These are phyloP conservation scores for Penicillium canariense DNA, from an alignment of 495 filamentous ascomycete species.

Conservation along the genomic window DNA sequence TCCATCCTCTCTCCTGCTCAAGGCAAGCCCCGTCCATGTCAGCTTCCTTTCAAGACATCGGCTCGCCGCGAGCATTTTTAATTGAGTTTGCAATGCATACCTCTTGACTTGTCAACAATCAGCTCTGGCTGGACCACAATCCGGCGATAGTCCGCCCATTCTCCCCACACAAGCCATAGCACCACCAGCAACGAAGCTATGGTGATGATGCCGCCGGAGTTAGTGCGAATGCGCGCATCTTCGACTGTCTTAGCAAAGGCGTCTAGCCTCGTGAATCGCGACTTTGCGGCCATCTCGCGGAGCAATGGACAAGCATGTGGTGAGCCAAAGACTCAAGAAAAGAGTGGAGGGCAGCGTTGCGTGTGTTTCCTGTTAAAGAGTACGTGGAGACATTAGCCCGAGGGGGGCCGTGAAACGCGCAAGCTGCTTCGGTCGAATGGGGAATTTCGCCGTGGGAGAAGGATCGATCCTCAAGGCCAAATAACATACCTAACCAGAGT, in stretches of 20 bases:
- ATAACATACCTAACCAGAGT: conserved; percentile 7
- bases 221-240: conserved; percentile 96
- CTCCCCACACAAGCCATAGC: conserved; percentile 84
- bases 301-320: conserved; percentile 32
- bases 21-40: not conserved
- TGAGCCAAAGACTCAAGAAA: conserved; percentile 1
- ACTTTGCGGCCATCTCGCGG: conserved; percentile 54
- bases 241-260: conserved; percentile 99
- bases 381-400: conserved; percentile 11
- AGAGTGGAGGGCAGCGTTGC: conserved; percentile 1
- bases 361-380: conserved; percentile 2
- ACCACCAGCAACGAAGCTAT: conserved; percentile 85
- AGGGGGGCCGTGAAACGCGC: conserved; percentile 15
- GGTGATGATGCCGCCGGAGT: conserved; percentile 92
- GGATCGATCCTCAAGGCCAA: not conserved
- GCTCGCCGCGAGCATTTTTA: not conserved
- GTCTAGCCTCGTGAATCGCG: conserved; percentile 91
- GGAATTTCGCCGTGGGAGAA: not conserved
- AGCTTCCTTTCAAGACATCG: not conserved
- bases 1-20: conserved; percentile 91
- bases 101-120: conserved; percentile 94
- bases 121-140: conserved; percentile 87
- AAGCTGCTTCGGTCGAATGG: conserved; percentile 4
- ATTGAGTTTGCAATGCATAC: conserved; percentile 40
- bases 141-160: conserved; percentile 91